Evolutionary conservation across 495 filamentous ascomycete genomes (phyloP).

Genomic region (Diplogelasinospora grovesii): DNA sequence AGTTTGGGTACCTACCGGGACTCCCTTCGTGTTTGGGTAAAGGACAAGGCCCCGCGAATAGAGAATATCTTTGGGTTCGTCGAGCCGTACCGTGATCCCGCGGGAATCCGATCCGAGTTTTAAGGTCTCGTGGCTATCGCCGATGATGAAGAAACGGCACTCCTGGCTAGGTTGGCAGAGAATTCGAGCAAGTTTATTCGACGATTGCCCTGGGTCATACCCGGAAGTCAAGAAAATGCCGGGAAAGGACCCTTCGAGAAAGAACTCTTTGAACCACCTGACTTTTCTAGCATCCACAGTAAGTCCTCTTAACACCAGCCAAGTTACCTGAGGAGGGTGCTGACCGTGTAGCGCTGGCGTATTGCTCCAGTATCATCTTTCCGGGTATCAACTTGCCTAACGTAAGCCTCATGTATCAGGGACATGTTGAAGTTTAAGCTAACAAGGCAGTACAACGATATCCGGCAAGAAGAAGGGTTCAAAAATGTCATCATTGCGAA

Average conservation of each 20-base stretch:
- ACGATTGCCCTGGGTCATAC: conserved; percentile 31
- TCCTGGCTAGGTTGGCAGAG: conserved; percentile 27
- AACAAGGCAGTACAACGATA: conserved; percentile 48
- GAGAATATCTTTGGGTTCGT: conserved; percentile 45
- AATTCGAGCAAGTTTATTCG: conserved; percentile 28
- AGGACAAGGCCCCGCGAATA: conserved; percentile 32
- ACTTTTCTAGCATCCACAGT: conserved; percentile 40
- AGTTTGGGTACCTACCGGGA: conserved; percentile 29
- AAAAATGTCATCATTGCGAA: conserved; percentile 46
- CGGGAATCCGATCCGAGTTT: conserved; percentile 39
- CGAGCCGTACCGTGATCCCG: conserved; percentile 44
- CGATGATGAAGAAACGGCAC: conserved; percentile 31
- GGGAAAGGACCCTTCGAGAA: conserved; percentile 42
- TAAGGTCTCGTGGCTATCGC: conserved; percentile 41
- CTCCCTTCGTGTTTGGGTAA: conserved; percentile 35
- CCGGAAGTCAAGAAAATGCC: conserved; percentile 26
- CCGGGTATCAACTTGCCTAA: conserved; percentile 38
- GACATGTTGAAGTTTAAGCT: conserved; percentile 28
- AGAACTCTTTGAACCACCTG: conserved; percentile 31
- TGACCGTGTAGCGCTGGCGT: conserved; percentile 39
- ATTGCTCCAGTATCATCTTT: conserved; percentile 40
- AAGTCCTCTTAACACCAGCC: conserved; percentile 6
- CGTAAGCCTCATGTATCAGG: too few relatives aligned
- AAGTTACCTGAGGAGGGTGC: too few relatives aligned
- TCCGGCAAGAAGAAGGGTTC: conserved; percentile 38